Conservation (phyloP, 305 asterid genomes). For the Fraxinus sp. region DNA sequence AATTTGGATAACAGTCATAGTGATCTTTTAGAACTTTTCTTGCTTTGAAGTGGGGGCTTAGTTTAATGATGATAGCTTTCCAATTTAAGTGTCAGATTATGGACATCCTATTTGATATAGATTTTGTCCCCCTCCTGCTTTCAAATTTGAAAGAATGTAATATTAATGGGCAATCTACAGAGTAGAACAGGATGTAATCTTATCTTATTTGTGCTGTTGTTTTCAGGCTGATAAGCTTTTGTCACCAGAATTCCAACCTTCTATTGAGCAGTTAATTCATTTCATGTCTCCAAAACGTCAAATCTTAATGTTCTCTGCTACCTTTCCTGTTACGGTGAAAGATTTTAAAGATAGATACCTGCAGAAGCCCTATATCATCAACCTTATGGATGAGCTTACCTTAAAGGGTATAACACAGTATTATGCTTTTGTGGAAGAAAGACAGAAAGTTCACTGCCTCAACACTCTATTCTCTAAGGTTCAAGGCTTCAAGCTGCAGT, state of each 20-base stretch:
- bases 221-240: conserved; percentile 93
- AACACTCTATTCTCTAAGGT: conserved; percentile 96
- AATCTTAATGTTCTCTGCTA: conserved; percentile 93
- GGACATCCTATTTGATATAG: conserved; percentile 12
- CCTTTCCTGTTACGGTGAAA: conserved; percentile 88
- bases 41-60: not conserved
- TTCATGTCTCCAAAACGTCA: conserved; percentile 70
- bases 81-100: conserved; percentile 13
- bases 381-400: conserved; percentile 96
- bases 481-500: conserved; percentile 38
- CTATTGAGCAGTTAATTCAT: conserved; percentile 70
- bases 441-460: conserved; percentile 94
- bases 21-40: not conserved
- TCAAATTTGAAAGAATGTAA: conserved; percentile 16
- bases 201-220: conserved; percentile 20
- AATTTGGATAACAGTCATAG: not conserved
- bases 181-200: conserved; percentile 11
- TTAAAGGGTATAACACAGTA: conserved; percentile 93
- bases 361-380: conserved; percentile 73
- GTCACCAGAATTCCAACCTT: conserved; percentile 96
- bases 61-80: conserved; percentile 6
- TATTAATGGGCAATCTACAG: not conserved
- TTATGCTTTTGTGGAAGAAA: conserved; percentile 96
- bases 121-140: conserved; percentile 13
- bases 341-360: conserved; percentile 81